A percentile compares a stretch with the other conserved stretches of the same genome.
Conservation (phyloP, 176 grass and related monocot species). For the Hordeum marinum region DNA sequence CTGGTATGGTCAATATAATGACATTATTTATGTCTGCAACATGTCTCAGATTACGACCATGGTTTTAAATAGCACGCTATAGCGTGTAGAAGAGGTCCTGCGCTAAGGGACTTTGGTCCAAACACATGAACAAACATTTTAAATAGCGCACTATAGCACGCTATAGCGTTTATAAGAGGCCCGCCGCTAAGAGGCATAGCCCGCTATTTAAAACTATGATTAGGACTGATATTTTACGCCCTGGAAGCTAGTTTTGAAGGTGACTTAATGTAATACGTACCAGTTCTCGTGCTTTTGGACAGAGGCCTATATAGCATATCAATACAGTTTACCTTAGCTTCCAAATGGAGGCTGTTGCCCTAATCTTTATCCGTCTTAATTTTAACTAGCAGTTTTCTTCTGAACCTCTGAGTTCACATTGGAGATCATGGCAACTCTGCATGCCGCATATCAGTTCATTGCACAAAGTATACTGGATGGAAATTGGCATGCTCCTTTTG, state of each 20-base stretch:
- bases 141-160: no score
- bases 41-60: conserved; percentile 4
- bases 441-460: background rate
- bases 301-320: background rate
- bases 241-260: conserved; percentile 16
- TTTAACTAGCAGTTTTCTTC: background rate
- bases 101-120: no score
- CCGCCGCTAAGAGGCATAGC: no score
- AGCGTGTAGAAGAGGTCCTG: no score
- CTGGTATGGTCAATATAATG: background rate
- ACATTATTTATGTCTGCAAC: background rate
- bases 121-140: no score
- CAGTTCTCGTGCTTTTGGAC: background rate
- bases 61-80: no score
- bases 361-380: conserved; percentile 10
- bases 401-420: background rate
- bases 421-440: background rate
- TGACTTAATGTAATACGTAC: background rate
- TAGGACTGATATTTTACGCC: conserved; percentile 1
- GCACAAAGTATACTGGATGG: background rate
- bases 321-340: background rate
- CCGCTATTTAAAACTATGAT: no score
- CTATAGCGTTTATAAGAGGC: no score
- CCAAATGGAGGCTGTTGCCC: background rate
- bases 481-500: background rate